Base-by-base conservation (phyloP, 2,329 filamentous ascomycete genomes). In the Diaporthe sp. region DNA sequence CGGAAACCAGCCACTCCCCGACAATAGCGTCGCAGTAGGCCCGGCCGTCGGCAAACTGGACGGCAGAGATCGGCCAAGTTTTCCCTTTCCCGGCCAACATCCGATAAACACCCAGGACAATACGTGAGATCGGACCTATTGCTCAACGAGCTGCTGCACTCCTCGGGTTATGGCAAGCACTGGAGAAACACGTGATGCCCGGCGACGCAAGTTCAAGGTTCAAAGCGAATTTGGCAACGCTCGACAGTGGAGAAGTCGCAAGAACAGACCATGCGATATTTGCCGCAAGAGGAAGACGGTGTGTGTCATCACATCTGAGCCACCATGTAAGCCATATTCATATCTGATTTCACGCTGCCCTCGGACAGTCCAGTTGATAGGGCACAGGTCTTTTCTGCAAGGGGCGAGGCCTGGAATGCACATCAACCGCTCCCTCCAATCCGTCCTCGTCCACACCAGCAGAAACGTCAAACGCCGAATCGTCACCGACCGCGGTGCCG, bases 261-360 rank as follows among this genome's bases (percentile, higher is more conserved):
- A 87, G 79, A 85, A 85, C 73, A 82, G 85, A 35, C 86, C 86
- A 2, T 87, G 86, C 75, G 86, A 87, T 78, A 81, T 82, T 15
- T 87, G 86, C 76, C 84, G 85, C 12, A 80, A 80, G 61, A 81
- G 86, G 25, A 87, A 87, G 79, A 86, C 85, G 55, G 86, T 84
- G n/a, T 77, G 83, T 77, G 83, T 87, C 10, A 87, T 87, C 72
- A 82, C 84, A 40, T 80, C 80, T 15, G 80, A 82, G 74, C 85
- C 85, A 68, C 86, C 85, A 74, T 87, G 86, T 87, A 81, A 80
- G 85, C 77, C 54, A 30, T 19, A 19, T 12, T 28, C 6, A n/a
- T 19, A 30, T 55, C 15, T 28, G 50, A 22, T 55, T 19, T 33
- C n/a, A 7, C 4, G 13, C 1, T 17, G 15, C 13, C 25, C 15